These are phyloP conservation scores for Eruca vesicaria DNA, from an alignment of 441 rosid species.

Conservation along the genomic window DNA sequence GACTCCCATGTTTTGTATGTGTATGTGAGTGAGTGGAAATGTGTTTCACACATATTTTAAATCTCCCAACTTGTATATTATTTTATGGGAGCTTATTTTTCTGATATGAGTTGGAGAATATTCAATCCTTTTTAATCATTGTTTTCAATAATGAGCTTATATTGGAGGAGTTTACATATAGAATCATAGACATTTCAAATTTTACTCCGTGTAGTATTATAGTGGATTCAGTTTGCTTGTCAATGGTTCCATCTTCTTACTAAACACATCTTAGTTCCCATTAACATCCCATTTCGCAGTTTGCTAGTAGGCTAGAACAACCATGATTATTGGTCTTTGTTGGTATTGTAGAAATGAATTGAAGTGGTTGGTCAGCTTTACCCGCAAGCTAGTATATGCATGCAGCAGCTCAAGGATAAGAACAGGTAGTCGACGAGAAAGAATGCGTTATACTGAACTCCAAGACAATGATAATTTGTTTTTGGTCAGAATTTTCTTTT, in stretches of 20 bases:
- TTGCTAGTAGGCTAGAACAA: background rate
- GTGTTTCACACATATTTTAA: background rate
- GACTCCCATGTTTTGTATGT: background rate
- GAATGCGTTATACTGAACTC: background rate
- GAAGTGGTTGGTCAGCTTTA: too few species aligned
- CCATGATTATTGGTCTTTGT: background rate
- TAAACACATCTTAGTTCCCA: background rate
- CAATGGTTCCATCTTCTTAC: background rate
- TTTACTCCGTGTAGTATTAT: background rate
- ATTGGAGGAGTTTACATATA: background rate
- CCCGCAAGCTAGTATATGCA: background rate
- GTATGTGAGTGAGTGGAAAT: background rate
- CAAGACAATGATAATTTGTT: background rate
- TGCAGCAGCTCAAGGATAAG: background rate
- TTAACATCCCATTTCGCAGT: background rate
- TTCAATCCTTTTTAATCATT: background rate
- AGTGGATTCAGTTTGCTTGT: background rate
- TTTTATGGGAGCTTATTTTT: background rate
- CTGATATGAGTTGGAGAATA: background rate
- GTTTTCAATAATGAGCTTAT: background rate
- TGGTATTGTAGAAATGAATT: background rate
- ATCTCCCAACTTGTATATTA: background rate
- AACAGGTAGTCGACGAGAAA: background rate
- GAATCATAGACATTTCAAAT: background rate
- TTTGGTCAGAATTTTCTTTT: background rate